These are phyloP conservation scores for Breynia disticha DNA, from an alignment of 441 rosid genomes.

Conservation along the genomic window DNA sequence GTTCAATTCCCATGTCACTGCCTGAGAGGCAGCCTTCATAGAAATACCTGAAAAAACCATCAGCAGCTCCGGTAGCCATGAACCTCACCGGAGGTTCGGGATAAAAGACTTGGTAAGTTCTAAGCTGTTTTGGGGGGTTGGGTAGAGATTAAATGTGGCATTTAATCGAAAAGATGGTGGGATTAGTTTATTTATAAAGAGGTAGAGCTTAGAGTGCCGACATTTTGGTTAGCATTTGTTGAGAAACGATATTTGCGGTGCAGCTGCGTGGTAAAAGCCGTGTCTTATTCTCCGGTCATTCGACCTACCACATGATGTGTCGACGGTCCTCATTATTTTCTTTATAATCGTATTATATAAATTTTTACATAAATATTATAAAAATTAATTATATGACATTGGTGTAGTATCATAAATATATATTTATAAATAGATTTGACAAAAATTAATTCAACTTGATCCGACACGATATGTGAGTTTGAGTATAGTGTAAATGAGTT, in stretches of 20 bases:
- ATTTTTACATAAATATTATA: no score
- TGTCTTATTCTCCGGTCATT: background rate
- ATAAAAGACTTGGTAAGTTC: background rate
- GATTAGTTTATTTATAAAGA: background rate
- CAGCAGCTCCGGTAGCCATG: conserved; percentile 43
- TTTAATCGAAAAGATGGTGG: background rate
- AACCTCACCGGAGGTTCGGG: background rate
- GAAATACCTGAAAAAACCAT: conserved; percentile 40
- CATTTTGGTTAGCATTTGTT: background rate
- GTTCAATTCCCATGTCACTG: conserved; percentile 31
- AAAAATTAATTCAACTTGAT: no score
- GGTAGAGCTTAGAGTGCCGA: background rate
- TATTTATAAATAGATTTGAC: no score
- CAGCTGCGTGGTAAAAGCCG: background rate
- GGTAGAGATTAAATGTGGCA: background rate
- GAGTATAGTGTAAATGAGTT: no score
- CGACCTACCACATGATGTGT: background rate
- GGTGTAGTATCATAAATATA: no score
- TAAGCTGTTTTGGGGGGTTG: background rate
- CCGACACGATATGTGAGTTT: no score
- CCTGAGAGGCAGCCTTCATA: conserved; percentile 47
- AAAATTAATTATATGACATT: no score
- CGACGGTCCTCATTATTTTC: no score
- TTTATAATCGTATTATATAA: no score
- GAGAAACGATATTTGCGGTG: background rate